Base-by-base conservation (phyloP, 2,329 filamentous ascomycete species). In the Elsinoe ampelina region DNA sequence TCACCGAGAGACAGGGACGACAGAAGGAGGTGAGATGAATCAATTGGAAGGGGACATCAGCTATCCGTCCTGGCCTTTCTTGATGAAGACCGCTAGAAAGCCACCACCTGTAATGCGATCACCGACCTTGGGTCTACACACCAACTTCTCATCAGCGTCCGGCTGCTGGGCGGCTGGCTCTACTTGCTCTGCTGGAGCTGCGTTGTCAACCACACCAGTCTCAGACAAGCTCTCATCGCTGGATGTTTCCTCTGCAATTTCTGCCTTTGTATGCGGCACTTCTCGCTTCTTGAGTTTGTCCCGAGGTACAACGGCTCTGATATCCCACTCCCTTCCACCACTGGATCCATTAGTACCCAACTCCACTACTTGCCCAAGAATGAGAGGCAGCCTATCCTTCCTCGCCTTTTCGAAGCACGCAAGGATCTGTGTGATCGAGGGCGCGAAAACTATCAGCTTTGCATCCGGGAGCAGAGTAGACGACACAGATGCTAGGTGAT, bases 401-500 rank as follows among this genome's bases (percentile, higher is more conserved):
- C 77, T 77, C 32, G 83, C 78, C 38, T 73, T 68, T 45, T 78
- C 71, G 26, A 84, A 73, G 58, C 84, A 86, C 4, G 83, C 78
- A 39, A 78, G 82, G 57, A 92, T 85, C 68, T 92, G 88, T 8
- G 87, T 90, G 58, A 93, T 82, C 63, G 83, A 88, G 0, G 88
- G 88, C 61, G 82, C 83, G 71, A 90, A 93, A 1, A 89, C 76
- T 12, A 86, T 75, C 32, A 92, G 72, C 7, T 80, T 73, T 0
- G 83, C 87, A 64, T 86, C 80, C 1, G 79, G 75, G 38, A 79
- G 80, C 55, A 93, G 70, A 12, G 83, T 80, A n/a, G 75, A 66
- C 4, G 78, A 72, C 19, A 84, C 73, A 22, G 72, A 72, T 1
- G 71, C 69, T 13, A 83, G 60, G 60, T 80, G 76, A 10, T 67